A percentile compares a stretch with the other conserved stretches of the same genome.
Conservation (phyloP, 2,329 filamentous ascomycete species). For the Cladorrhinum sp. region DNA sequence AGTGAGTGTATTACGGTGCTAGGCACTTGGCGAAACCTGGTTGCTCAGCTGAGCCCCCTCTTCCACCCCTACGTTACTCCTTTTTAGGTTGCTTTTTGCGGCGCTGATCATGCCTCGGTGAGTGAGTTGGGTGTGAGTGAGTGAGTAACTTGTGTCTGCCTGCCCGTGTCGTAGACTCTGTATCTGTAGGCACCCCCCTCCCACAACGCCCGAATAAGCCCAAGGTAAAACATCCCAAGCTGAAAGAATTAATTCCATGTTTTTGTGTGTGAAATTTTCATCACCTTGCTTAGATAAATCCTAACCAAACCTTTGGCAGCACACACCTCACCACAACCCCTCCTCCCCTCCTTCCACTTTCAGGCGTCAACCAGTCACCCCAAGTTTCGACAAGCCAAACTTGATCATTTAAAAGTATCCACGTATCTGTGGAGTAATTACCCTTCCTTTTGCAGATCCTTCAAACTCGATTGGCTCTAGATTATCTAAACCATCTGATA, state of each 20-base stretch:
- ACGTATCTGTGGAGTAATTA: not conserved
- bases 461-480: conserved; percentile 17
- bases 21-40: too few relatives aligned
- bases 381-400: not conserved
- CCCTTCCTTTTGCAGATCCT: not conserved
- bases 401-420: not conserved
- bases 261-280: too few relatives aligned
- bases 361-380: not conserved
- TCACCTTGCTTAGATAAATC: too few relatives aligned
- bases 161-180: too few relatives aligned
- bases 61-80: not conserved
- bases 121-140: not conserved
- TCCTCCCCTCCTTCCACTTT: not conserved
- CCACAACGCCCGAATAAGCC: not conserved
- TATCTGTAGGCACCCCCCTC: not conserved
- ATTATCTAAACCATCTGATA: conserved; percentile 28
- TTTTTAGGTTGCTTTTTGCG: not conserved
- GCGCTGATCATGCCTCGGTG: not conserved
- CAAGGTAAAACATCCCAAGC: too few relatives aligned
- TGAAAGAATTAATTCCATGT: too few relatives aligned
- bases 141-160: not conserved
- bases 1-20: too few relatives aligned
- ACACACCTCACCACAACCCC: not conserved
- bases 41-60: not conserved
- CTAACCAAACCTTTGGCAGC: too few relatives aligned